Conservation (phyloP, 208 protist genomes). For the Lotmaria passim region DNA sequence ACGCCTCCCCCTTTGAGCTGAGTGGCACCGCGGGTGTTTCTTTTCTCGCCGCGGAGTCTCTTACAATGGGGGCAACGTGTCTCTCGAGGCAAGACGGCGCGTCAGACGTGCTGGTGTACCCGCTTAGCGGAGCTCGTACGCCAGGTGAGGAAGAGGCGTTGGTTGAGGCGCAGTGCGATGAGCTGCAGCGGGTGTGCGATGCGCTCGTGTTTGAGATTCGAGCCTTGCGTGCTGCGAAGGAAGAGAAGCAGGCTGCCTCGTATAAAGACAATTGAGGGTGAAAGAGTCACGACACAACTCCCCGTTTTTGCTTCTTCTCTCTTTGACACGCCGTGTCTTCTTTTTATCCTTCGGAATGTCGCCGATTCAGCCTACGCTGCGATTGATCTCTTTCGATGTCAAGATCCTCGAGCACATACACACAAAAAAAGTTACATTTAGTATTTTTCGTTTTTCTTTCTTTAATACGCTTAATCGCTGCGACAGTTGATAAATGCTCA, state of each 20-base stretch:
- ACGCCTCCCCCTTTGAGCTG: conserved; percentile 20
- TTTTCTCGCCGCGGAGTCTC: background rate
- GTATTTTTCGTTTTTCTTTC: too few species aligned
- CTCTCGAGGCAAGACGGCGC: background rate
- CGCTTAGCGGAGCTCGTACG: conserved; percentile 1
- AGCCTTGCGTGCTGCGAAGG: conserved; percentile 7
- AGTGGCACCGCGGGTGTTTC: background rate
- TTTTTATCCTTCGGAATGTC: too few species aligned
- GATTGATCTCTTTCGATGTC: too few species aligned
- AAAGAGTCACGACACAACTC: too few species aligned
- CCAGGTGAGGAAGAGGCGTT: conserved; percentile 30
- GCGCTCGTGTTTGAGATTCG: conserved; percentile 54
- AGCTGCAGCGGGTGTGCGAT: conserved; percentile 67
- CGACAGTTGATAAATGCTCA: too few species aligned
- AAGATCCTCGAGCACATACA: too few species aligned
- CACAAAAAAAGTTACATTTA: too few species aligned
- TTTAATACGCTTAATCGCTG: too few species aligned
- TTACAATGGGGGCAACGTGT: background rate
- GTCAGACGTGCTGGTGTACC: background rate
- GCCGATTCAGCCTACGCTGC: too few species aligned
- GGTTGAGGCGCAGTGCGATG: conserved; percentile 41
- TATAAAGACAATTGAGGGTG: too few species aligned
- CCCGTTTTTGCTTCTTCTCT: too few species aligned
- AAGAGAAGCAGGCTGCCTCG: conserved; percentile 12
- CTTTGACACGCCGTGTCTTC: too few species aligned